phyloP scores from a whole-genome alignment of 2,329 filamentous ascomycete species.

The Xylaria sp. region DNA sequence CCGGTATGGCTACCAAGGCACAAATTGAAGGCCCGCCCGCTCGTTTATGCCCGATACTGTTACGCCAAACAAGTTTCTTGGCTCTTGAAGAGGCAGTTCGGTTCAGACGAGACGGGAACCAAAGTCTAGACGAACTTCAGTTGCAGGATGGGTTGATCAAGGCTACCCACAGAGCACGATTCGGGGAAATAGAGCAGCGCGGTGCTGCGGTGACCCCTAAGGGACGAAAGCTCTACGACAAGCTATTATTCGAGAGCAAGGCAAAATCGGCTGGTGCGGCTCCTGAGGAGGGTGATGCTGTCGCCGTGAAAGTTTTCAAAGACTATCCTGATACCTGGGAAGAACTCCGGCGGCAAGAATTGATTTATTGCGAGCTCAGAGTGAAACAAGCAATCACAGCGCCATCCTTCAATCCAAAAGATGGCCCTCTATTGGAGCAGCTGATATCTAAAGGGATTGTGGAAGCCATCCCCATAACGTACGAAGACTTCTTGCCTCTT shows the following conservation, averaged over 20 bases:
- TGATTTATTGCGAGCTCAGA: neutral
- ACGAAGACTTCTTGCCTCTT: conserved; percentile 60
- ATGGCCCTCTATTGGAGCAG: neutral
- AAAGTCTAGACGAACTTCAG: neutral
- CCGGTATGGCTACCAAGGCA: conserved; percentile 52
- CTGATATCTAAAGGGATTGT: conserved; percentile 37
- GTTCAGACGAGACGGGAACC: no score
- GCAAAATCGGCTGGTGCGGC: neutral
- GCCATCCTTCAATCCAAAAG: neutral
- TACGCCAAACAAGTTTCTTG: conserved; percentile 60
- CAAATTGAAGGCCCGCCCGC: conserved; percentile 57
- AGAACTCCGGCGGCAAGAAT: neutral
- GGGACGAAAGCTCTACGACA: neutral
- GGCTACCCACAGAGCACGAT: neutral
- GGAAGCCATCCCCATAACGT: conserved; percentile 51
- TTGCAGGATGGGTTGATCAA: neutral
- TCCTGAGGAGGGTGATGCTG: neutral
- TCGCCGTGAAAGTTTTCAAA: neutral
- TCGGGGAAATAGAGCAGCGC: neutral
- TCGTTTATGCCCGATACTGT: conserved; percentile 51
- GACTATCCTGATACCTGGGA: neutral
- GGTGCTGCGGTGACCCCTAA: neutral
- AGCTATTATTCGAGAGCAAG: neutral
- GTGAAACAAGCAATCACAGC: neutral
- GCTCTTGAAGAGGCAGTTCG: conserved; percentile 38